Base-by-base conservation (phyloP, 352 stramenopile genomes). In the Phytophthora meadii region DNA sequence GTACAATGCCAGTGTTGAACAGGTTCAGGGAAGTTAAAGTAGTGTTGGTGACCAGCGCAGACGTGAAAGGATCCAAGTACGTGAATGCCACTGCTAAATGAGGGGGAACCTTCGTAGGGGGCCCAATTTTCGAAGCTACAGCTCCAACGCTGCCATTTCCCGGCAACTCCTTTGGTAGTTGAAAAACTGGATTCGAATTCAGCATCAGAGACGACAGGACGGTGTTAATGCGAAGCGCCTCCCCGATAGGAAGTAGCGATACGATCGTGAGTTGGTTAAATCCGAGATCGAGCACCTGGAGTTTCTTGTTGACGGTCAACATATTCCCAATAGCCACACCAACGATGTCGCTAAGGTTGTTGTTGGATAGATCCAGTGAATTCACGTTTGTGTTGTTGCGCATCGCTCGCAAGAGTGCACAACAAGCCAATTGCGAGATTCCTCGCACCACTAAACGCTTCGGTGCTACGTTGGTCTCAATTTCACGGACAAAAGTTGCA, bases 331-430 rank as follows among this genome's bases (percentile, higher is more conserved):
- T 49, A 0, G 74, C 62, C 8, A 65, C 61, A 11, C 63, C 74
- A 12, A 89, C 54, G 5, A 66, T 47, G 37, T 90, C 84, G 7
- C 58, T 70, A 10, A 92, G 74, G 2, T 53, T 34, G 59, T 90
- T 90, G 64, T 86, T 86, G 4, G 76, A 80, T 10, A 92, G 30
- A n/a, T 92, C 84, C 25, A 92, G 57, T 2, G 72, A 79, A 15
- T 65, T 40, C 8, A 92, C 81, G 44, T 76, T 89, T 2, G 70
- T 76, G 57, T 92, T 90, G 44, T 51, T 56, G 14, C 72, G 77
- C 77, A 92, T 87, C 10, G 76, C 76, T 5, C 81, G 80, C 9
- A 90, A 49, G 14, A 90, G 47, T 0, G 80, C 79, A 39, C 84
- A 87, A 51, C 81, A 90, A 5, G 70, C 66, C 6, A 89, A 32